These are phyloP conservation scores for Parafenestella ontariensis DNA, from an alignment of 2,329 filamentous ascomycete species.

Conservation along the genomic window DNA sequence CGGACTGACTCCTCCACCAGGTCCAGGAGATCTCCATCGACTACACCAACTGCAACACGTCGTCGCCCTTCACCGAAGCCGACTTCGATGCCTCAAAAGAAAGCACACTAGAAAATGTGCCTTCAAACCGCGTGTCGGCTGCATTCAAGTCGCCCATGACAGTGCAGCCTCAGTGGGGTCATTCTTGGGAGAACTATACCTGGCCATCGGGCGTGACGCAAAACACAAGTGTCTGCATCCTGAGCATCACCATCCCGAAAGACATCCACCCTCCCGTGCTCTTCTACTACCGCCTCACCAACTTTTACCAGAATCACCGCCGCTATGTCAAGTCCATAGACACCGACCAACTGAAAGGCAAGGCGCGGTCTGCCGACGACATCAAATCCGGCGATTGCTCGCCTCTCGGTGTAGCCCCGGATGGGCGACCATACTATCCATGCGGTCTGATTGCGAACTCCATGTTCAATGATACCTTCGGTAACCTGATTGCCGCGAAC, in stretches of 20 bases:
- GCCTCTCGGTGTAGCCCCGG: slow-evolving; percentile 63
- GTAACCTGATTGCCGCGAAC: slow-evolving; percentile 68
- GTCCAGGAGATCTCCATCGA: slow-evolving; percentile 91
- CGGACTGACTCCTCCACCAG: slow-evolving; percentile 54
- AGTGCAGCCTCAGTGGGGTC: slow-evolving; percentile 44
- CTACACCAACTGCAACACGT: slow-evolving; percentile 77
- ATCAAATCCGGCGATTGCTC: slow-evolving; percentile 77
- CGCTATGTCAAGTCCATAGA: slow-evolving; percentile 93
- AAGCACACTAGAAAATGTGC: slow-evolving; percentile 59
- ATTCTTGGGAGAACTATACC: slow-evolving; percentile 47
- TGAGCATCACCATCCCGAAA: slow-evolving; percentile 82
- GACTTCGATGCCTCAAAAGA: slow-evolving; percentile 17
- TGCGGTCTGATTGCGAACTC: slow-evolving; percentile 98
- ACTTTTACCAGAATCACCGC: slow-evolving; percentile 99
- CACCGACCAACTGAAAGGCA: slow-evolving; percentile 80
- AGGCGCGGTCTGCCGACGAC: slow-evolving; percentile 63
- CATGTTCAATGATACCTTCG: slow-evolving; percentile 92
- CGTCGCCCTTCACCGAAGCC: slow-evolving; percentile 57
- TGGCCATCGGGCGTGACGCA: slow-evolving; percentile 27
- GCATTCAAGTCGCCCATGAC: slow-evolving; percentile 70
- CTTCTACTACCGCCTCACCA: slow-evolving; percentile 93
- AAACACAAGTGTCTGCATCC: slow-evolving; percentile 66
- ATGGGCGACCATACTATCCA: slow-evolving; percentile 80
- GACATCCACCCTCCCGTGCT: slow-evolving; percentile 81
- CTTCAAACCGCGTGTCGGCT: slow-evolving; percentile 64